Evolutionary conservation across 1,284 basidiomycete genomes (phyloP).

Genomic region (Cutaneotrichosporon curvatum): DNA sequence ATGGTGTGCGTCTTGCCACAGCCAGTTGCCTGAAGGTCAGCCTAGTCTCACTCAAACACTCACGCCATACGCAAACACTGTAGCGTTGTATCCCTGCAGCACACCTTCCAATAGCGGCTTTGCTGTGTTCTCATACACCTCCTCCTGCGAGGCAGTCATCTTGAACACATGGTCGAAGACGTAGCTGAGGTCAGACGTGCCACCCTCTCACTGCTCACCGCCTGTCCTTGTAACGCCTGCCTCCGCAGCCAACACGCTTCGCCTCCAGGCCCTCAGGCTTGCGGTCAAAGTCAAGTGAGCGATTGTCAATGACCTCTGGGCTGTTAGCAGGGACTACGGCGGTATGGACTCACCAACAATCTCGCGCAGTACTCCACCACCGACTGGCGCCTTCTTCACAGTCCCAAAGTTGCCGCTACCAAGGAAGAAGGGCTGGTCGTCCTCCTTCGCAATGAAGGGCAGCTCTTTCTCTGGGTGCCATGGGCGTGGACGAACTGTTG

Average conservation of each 20-base stretch:
- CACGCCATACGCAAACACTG: conserved; percentile 95
- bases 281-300: conserved; percentile 72
- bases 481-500: conserved; percentile 78
- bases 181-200: conserved; percentile 53
- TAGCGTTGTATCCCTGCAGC: conserved; percentile 90
- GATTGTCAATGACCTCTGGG: conserved; percentile 49
- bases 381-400: conserved; percentile 20
- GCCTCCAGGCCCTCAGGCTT: conserved; percentile 77
- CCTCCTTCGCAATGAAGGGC: conserved; percentile 62
- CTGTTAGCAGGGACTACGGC: not conserved
- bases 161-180: conserved; percentile 91
- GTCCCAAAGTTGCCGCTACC: conserved; percentile 70
- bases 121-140: conserved; percentile 77
- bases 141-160: conserved; percentile 67
- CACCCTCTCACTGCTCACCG: conserved; percentile 21
- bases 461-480: conserved; percentile 70
- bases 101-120: conserved; percentile 74
- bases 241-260: conserved; percentile 55
- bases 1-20: conserved; percentile 98
- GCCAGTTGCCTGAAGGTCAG: conserved; percentile 71
- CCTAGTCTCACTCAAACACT: conserved; percentile 41
- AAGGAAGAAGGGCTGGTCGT: conserved; percentile 56
- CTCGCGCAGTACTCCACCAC: conserved; percentile 36
- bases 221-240: conserved; percentile 83
- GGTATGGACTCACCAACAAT: conserved; percentile 40